Evolutionary conservation across 225 moss, liverwort and hornwort species (phyloP), one percentile per base, ranked within the genome.

Genomic region (Ulota crispa): DNA sequence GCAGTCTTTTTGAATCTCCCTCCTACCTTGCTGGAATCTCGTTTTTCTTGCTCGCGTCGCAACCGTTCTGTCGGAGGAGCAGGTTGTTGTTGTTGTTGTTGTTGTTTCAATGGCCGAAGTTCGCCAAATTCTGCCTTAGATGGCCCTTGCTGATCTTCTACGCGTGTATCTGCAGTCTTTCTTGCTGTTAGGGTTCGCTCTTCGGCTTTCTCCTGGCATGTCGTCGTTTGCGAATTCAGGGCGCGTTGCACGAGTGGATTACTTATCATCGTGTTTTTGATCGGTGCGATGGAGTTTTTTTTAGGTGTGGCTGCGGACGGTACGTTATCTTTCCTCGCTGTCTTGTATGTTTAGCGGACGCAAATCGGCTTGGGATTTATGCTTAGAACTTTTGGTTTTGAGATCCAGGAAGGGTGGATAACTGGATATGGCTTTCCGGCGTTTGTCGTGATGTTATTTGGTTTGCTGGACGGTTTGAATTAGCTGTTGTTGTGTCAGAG

Each of bases 161-260:
- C 15, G 19, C 60, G 47, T 61, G 6, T 18, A 8, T 47, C 53
- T 71, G 64, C 53, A 59, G n/a, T 26, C 39, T 39, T 32, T 62
- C 5, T 45, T 71, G 19, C 37, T 7, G 60, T 72, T 75, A 84
- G 87, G 81, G 75, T 84, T 84, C 21, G 53, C 42, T 52, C 60
- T 27, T 45, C 53, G 15, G 15, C 12, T 34, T 42, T 24, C 12
- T 23, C 55, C 2, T 28, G 72, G 20, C 7, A 9, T 63, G 2
- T 52, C 32, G 37, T 50, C 74, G 69, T 4, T 69, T 55, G 19
- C 68, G 65, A 67, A 16, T 52, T 53, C 8, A 24, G 21, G 70
- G 56, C 45, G 74, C 19, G 67, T 31, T 41, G 34, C 34, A 32
- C 65, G 3, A 26, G n/a, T 11, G 64, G 45, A 81, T 72, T 50